A percentile compares a stretch with the other conserved stretches of the same genome.
Evolutionary conservation across 2,329 filamentous ascomycete species (phyloP).

Genomic region (Dactylellina cionopaga): DNA sequence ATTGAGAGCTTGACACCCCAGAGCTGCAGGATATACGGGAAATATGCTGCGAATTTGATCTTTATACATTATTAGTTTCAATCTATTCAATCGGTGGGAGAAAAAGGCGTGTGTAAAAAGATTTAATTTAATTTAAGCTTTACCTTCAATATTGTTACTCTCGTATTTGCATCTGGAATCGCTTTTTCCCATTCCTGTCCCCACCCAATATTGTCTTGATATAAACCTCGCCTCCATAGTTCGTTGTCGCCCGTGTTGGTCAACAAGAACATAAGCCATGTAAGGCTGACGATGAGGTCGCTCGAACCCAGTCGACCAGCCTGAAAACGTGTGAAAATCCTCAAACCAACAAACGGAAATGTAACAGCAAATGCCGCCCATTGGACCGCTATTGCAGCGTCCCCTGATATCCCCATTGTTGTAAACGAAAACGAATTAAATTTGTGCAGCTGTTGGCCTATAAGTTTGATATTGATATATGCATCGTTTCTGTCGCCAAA

Average conservation of each 20-base stretch:
- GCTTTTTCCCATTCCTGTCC: slow-evolving; percentile 16
- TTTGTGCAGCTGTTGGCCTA: background rate
- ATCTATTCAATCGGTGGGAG: too few species aligned
- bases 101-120: too few species aligned
- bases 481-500: background rate
- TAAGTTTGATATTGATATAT: slow-evolving; percentile 6
- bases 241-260: slow-evolving; percentile 37
- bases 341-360: slow-evolving; percentile 34
- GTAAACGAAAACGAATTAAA: background rate
- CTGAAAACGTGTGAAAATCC: slow-evolving; percentile 18
- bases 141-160: slow-evolving; percentile 28
- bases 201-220: slow-evolving; percentile 29
- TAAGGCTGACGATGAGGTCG: slow-evolving; percentile 25
- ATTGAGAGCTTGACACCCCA: slow-evolving; percentile 36
- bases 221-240: slow-evolving; percentile 28
- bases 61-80: background rate
- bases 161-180: slow-evolving; percentile 25
- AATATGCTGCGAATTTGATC: slow-evolving; percentile 25
- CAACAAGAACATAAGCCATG: slow-evolving; percentile 33
- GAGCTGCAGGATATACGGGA: slow-evolving; percentile 27
- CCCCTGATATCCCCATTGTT: slow-evolving; percentile 37
- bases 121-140: too few species aligned
- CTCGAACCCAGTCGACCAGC: slow-evolving; percentile 20
- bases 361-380: slow-evolving; percentile 29
- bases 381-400: slow-evolving; percentile 32